These are phyloP conservation scores for Thalassiosira livingstoniorum DNA, from an alignment of 352 stramenopile genomes.

Conservation along the genomic window DNA sequence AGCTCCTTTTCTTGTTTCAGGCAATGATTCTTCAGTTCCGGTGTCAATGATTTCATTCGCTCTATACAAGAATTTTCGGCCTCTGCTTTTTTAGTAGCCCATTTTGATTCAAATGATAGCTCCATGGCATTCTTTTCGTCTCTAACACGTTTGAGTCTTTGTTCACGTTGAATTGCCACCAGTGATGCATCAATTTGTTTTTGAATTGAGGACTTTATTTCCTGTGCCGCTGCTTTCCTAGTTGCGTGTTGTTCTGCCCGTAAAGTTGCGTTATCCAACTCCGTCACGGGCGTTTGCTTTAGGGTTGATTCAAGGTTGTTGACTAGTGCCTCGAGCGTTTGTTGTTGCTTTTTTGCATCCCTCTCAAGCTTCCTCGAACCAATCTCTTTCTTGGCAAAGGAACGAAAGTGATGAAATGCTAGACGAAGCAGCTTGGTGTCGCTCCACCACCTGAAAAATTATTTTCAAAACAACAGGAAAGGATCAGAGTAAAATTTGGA, in stretches of 20 bases:
- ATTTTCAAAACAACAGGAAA: not conserved
- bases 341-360: slow-evolving; percentile 1
- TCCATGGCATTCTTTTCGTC: slow-evolving; percentile 7
- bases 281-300: no score
- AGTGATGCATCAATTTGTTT: slow-evolving; percentile 21
- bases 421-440: not conserved
- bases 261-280: no score
- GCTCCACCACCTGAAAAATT: slow-evolving; percentile 1
- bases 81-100: slow-evolving; percentile 21
- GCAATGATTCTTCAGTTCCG: slow-evolving; percentile 26
- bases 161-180: slow-evolving; percentile 8
- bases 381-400: not conserved
- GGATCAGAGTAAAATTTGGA: not conserved
- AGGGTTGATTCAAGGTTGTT: not conserved
- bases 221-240: no score
- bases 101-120: slow-evolving; percentile 16
- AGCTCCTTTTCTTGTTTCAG: slow-evolving; percentile 38
- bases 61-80: not conserved
- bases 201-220: slow-evolving; percentile 16
- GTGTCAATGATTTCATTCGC: slow-evolving; percentile 1
- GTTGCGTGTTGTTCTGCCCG: no score
- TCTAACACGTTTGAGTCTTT: slow-evolving; percentile 22
- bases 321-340: not conserved
- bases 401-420: not conserved
- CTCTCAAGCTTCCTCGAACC: not conserved